Evolutionary conservation across 768 basidiomycete genomes (phyloP), one percentile per base, ranked within the genome.

Genomic region (Naganishia kalamii): DNA sequence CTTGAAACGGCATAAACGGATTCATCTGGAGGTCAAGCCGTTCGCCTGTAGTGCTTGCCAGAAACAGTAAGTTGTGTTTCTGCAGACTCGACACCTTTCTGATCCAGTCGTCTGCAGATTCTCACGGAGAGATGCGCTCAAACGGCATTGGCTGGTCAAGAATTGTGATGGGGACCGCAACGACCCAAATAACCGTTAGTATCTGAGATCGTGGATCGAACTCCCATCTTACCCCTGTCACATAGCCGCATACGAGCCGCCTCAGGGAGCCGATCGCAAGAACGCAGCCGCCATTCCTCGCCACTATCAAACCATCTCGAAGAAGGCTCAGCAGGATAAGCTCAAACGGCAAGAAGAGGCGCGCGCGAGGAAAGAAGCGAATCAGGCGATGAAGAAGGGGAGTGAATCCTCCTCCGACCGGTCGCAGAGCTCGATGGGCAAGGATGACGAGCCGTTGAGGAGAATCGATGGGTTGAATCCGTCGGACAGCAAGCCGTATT

Each of bases 71-170:
- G 72, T 70, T 23, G 1, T 10, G 19, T 48, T 6, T 7, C 33
- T 17, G 11, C 52, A 35, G 27, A 27, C 43, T 59, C 50, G 37
- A 25, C 21, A n/a, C 17, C n/a, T 23, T 23, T 7, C n/a, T 54
- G 4, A 3, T 1, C 12, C n/a, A n/a, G n/a, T n/a, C 13, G 13
- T 52, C 27, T 30, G 6, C 48, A 73, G 72, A 17, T 79, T 79
- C 67, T 78, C 78, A 30, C 70, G 78, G 21, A 77, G 78, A 60
- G 78, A 79, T 41, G 78, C 78, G 2, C 66, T 79, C 29, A 68
- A 75, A 51, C 65, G 77, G 44, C 78, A 79, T 67, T 77, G 77
- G 75, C 63, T 78, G 11, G 77, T 78, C 65, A 78, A 78, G 68
- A 75, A 77, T 1, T 79, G 78, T 64, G 66, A 71, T 65, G 75